Percentiles rank a stretch among this genome's conserved stretches.
phyloP scores from a whole-genome alignment of 345 rosid species.

The Eucalyptus globulus region DNA sequence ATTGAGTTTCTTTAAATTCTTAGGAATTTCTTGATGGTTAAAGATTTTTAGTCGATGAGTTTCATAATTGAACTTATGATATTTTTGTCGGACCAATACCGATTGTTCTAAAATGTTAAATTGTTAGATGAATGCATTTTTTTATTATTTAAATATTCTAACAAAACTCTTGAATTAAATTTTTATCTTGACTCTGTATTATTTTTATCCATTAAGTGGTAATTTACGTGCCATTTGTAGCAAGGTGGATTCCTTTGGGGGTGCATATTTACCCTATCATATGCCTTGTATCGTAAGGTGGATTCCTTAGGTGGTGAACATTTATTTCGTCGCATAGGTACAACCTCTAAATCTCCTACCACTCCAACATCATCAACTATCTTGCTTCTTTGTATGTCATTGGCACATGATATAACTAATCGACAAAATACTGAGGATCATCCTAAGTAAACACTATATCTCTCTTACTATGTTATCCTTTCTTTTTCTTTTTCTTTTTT shows the following conservation, averaged over 20 bases:
- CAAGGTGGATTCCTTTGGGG: not conserved
- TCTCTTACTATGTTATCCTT: not conserved
- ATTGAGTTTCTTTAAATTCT: not conserved
- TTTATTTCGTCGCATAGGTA: not conserved
- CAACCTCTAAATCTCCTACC: not conserved
- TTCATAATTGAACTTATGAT: not conserved
- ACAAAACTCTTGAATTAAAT: not conserved
- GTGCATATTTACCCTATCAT: not conserved
- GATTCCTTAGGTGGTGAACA: not conserved
- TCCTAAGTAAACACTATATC: not conserved
- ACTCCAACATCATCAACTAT: not conserved
- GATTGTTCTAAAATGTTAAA: accelerated
- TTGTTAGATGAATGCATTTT: no score
- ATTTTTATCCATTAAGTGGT: not conserved
- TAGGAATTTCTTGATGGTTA: not conserved
- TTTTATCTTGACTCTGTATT: not conserved
- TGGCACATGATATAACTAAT: not conserved
- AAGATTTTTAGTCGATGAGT: not conserved
- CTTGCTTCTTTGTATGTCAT: not conserved
- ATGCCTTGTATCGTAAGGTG: not conserved
- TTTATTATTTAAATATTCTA: no score
- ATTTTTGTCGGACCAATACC: not conserved
- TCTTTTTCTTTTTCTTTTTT: accelerated
- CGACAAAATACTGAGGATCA: not conserved
- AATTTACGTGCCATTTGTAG: not conserved